These are phyloP conservation scores for Ceratonia siliqua DNA, from an alignment of 306 rosid genomes.

Conservation along the genomic window DNA sequence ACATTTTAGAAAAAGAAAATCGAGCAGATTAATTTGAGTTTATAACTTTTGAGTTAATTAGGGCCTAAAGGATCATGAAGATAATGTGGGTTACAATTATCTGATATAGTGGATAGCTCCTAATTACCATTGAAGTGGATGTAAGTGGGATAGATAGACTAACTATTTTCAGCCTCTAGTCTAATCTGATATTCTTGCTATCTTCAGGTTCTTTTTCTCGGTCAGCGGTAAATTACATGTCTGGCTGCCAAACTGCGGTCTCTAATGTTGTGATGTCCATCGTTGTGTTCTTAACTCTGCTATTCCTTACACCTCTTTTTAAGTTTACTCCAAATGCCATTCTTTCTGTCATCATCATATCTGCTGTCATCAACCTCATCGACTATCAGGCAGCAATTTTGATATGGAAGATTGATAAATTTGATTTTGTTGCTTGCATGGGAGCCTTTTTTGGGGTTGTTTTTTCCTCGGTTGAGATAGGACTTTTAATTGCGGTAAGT, in stretches of 20 bases:
- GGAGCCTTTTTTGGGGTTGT: slow-evolving; percentile 97
- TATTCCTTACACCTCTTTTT: slow-evolving; percentile 86
- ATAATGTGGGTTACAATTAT: neutral
- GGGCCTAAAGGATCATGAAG: neutral
- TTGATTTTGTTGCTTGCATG: slow-evolving; percentile 90
- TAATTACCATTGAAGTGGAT: neutral
- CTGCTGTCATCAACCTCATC: slow-evolving; percentile 81
- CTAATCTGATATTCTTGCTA: slow-evolving; percentile 3
- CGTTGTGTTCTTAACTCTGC: slow-evolving; percentile 76
- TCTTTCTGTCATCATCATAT: slow-evolving; percentile 79
- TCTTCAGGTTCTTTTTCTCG: slow-evolving; percentile 90
- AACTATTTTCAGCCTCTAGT: slow-evolving; percentile 11
- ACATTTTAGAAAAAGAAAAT: neutral
- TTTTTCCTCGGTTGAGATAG: slow-evolving; percentile 79
- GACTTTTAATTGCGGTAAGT: slow-evolving; percentile 88
- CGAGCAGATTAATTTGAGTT: neutral
- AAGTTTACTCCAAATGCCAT: slow-evolving; percentile 94
- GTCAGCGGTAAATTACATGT: slow-evolving; percentile 88
- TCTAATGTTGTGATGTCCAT: slow-evolving; percentile 85
- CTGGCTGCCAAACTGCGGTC: slow-evolving; percentile 88
- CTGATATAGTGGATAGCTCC: neutral
- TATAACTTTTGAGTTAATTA: neutral
- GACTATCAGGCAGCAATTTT: slow-evolving; percentile 84
- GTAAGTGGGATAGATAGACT: neutral
- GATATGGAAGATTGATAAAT: slow-evolving; percentile 93